Evolutionary conservation across 768 basidiomycete species (phyloP).

Genomic region (Floccularia luteovirens): DNA sequence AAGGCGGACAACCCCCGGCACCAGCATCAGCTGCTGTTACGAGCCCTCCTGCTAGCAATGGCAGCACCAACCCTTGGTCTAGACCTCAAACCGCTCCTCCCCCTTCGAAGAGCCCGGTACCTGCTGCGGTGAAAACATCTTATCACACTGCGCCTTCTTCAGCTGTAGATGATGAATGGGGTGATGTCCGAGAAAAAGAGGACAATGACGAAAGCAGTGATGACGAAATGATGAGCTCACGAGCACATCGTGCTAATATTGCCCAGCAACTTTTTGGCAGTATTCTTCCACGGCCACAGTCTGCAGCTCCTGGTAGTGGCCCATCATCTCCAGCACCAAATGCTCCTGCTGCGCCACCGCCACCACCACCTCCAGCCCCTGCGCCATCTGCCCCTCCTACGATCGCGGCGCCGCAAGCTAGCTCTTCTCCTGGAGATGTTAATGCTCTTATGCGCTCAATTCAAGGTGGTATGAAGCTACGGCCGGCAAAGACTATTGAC

Average conservation of each 20-base stretch:
- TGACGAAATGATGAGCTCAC: conserved; percentile 65
- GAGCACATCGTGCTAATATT: conserved; percentile 60
- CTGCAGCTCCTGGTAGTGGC: conserved; percentile 42
- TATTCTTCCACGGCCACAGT: conserved; percentile 57
- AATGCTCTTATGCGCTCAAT: conserved; percentile 74
- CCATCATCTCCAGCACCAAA: conserved; percentile 25
- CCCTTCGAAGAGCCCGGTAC: conserved; percentile 43
- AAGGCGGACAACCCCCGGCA: conserved; percentile 28
- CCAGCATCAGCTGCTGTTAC: conserved; percentile 18
- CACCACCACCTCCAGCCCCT: conserved; percentile 19
- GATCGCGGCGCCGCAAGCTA: conserved; percentile 28
- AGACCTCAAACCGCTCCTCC: conserved; percentile 27
- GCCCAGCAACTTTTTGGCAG: conserved; percentile 76
- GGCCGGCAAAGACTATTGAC: conserved; percentile 77
- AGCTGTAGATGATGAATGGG: conserved; percentile 72
- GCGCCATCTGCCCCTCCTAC: conserved; percentile 27
- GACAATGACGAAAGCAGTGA: conserved; percentile 66
- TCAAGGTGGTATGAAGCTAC: conserved; percentile 63
- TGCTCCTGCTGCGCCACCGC: conserved; percentile 20
- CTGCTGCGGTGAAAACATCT: conserved; percentile 41
- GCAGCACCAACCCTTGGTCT: conserved; percentile 69
- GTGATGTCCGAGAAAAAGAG: conserved; percentile 68
- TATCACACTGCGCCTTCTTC: conserved; percentile 58
- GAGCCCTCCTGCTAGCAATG: conserved; percentile 19
- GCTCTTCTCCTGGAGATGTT: conserved; percentile 38